Percentiles rank a stretch among this genome's conserved stretches.
Conservation (phyloP, 805 yeast species). For the Yarrowia osloensis region DNA sequence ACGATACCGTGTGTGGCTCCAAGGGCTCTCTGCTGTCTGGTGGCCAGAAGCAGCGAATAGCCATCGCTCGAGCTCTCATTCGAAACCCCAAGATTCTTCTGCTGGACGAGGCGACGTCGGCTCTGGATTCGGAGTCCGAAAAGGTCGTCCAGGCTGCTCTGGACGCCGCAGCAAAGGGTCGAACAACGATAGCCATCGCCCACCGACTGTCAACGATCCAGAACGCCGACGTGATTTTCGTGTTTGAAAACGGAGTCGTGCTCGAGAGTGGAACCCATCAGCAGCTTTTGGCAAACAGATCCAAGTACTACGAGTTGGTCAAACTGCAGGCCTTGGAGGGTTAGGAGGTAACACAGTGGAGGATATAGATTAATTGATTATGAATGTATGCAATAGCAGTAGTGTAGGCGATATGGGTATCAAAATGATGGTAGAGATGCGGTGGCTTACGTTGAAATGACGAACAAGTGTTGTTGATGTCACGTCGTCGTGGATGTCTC, state of each 20-base stretch:
- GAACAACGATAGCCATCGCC: slow-evolving; percentile 84
- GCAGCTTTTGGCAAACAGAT: slow-evolving; percentile 47
- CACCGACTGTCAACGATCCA: slow-evolving; percentile 74
- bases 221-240: slow-evolving; percentile 61
- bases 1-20: slow-evolving; percentile 57
- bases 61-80: slow-evolving; percentile 72
- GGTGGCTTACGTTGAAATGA: no score
- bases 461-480: no score
- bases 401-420: no score
- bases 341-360: not conserved
- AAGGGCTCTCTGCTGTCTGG: slow-evolving; percentile 65
- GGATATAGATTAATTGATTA: not conserved
- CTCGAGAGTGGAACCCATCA: slow-evolving; percentile 59
- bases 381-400: not conserved
- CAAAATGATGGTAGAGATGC: no score
- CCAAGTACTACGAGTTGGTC: slow-evolving; percentile 47
- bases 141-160: slow-evolving; percentile 72
- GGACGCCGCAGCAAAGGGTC: slow-evolving; percentile 61
- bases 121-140: slow-evolving; percentile 70
- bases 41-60: slow-evolving; percentile 75
- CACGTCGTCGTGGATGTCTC: no score
- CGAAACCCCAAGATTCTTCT: slow-evolving; percentile 64
- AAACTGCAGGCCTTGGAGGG: slow-evolving; percentile 44
- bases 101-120: slow-evolving; percentile 71
- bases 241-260: slow-evolving; percentile 62